These are phyloP conservation scores for Penicillium sp. DNA, from an alignment of 2,329 filamentous ascomycete genomes.

Conservation along the genomic window DNA sequence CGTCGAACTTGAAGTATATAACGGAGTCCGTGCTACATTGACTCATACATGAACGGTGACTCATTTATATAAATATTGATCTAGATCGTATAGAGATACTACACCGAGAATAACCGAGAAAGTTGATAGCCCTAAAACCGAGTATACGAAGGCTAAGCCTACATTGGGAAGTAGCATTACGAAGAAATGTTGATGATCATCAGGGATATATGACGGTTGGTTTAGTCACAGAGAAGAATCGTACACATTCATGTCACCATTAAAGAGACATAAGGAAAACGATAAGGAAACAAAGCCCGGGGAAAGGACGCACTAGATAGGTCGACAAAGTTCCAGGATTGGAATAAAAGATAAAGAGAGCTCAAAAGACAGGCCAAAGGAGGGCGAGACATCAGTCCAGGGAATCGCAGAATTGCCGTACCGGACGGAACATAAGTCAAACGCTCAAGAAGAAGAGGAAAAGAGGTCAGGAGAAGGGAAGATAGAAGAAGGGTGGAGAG, in stretches of 20 bases:
- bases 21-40: not conserved
- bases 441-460: slow-evolving; percentile 5
- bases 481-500: not conserved
- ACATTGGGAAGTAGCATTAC: not conserved
- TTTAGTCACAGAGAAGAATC: slow-evolving; percentile 20
- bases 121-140: not conserved
- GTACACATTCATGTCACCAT: slow-evolving; percentile 30
- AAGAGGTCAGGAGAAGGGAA: slow-evolving; percentile 7
- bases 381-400: slow-evolving; percentile 8
- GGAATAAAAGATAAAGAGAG: slow-evolving; percentile 13
- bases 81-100: not conserved
- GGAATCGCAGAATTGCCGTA: slow-evolving; percentile 20
- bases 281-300: slow-evolving; percentile 13
- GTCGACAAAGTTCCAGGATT: slow-evolving; percentile 17
- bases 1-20: not conserved
- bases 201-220: slow-evolving; percentile 1
- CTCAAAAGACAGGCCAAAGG: slow-evolving; percentile 8
- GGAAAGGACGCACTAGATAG: slow-evolving; percentile 3
- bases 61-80: not conserved
- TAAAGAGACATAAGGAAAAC: slow-evolving; percentile 20
- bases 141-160: not conserved
- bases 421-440: slow-evolving; percentile 21
- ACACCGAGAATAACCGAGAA: not conserved
- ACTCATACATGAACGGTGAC: not conserved
- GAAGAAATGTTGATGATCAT: slow-evolving; percentile 1